Percentiles rank a stretch among this genome's conserved stretches.
These are phyloP conservation scores for Rhizophora mangle DNA, from an alignment of 345 rosid species.

Conservation along the genomic window DNA sequence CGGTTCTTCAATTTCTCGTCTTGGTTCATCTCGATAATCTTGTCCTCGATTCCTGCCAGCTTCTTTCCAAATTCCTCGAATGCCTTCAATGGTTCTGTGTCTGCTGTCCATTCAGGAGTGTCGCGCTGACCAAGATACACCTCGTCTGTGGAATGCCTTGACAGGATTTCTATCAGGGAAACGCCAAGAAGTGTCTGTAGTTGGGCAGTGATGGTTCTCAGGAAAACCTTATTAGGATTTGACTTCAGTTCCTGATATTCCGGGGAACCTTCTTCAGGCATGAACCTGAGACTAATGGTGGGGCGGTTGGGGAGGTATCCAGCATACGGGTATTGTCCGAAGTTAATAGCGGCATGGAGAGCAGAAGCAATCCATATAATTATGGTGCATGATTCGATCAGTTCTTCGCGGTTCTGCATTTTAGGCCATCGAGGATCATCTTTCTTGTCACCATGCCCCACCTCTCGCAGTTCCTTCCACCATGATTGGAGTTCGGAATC, in stretches of 20 bases:
- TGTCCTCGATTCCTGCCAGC: conserved; percentile 25
- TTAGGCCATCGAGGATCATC: conserved; percentile 45
- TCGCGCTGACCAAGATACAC: conserved; percentile 45
- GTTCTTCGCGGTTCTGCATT: conserved; percentile 33
- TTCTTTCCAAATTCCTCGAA: conserved; percentile 36
- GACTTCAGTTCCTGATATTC: conserved; percentile 35
- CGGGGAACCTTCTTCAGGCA: conserved; percentile 32
- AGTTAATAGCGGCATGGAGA: conserved; percentile 45
- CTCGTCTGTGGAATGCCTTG: conserved; percentile 45
- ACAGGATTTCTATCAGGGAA: conserved; percentile 42
- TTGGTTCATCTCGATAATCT: conserved; percentile 20
- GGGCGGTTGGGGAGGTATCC: conserved; percentile 48
- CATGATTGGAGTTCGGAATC: conserved; percentile 42
- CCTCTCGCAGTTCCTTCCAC: conserved; percentile 43
- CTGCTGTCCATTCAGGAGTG: conserved; percentile 42
- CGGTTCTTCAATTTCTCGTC: conserved; percentile 26
- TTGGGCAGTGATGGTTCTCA: conserved; percentile 35
- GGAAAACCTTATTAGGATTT: conserved; percentile 36
- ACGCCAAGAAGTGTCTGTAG: conserved; percentile 38
- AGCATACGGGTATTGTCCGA: conserved; percentile 44
- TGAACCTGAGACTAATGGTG: conserved; percentile 37
- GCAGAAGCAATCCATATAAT: conserved; percentile 47
- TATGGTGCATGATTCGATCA: conserved; percentile 35
- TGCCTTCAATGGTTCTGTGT: conserved; percentile 23
- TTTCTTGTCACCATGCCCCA: conserved; percentile 44